Evolutionary conservation across 148 eudicot species (phyloP).

Genomic region (Chenopodium album): DNA sequence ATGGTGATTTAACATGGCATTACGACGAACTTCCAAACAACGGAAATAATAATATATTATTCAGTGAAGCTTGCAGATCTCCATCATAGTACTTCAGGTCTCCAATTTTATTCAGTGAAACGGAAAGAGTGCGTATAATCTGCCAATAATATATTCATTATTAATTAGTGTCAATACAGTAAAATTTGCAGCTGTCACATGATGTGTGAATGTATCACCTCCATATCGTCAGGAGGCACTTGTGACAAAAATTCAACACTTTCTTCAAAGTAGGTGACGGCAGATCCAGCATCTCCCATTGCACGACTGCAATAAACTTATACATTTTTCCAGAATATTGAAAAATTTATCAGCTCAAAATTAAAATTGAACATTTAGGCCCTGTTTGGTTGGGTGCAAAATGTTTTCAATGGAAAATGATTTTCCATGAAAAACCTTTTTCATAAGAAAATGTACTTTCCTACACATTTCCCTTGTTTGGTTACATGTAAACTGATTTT

Average conservation of each 20-base stretch:
- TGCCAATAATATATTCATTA: conserved; percentile 37
- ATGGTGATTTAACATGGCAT: conserved; percentile 54
- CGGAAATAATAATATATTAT: conserved; percentile 57
- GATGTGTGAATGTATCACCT: conserved; percentile 47
- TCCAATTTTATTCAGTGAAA: conserved; percentile 93
- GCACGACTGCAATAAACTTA: conserved; percentile 70
- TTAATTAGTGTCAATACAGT: conserved; percentile 7
- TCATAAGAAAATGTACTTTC: too few relatives aligned
- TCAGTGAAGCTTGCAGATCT: conserved; percentile 63
- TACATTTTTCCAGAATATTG: too few relatives aligned
- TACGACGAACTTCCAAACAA: conserved; percentile 79
- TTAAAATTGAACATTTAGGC: too few relatives aligned
- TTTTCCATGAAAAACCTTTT: too few relatives aligned
- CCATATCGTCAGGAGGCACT: conserved; percentile 62
- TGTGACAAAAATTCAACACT: conserved; percentile 72
- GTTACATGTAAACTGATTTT: too few relatives aligned
- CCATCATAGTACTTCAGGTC: conserved; percentile 90
- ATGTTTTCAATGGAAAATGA: too few relatives aligned
- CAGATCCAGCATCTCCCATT: conserved; percentile 73
- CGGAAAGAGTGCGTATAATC: conserved; percentile 89
- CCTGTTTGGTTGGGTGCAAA: too few relatives aligned
- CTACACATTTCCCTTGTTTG: too few relatives aligned
- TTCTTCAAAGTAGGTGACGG: conserved; percentile 83
- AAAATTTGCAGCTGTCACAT: conserved; percentile 2
- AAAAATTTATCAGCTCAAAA: too few relatives aligned